Conservation (phyloP, 202 grass and related monocot species). For the Bolboschoenoplectus hybrid region DNA sequence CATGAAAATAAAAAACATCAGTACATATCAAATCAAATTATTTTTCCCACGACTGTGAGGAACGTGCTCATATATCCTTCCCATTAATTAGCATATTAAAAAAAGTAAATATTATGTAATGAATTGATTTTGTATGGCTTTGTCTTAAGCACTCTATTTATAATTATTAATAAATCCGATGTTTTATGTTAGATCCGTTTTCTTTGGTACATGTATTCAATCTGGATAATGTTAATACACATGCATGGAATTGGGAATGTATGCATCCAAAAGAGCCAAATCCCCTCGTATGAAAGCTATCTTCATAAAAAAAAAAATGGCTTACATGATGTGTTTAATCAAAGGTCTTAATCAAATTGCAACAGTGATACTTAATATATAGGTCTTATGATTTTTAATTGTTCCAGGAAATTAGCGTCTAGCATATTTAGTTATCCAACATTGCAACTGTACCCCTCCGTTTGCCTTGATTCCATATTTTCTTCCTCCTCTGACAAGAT, state of each 20-base stretch:
- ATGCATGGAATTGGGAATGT: neutral
- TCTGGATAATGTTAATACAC: neutral
- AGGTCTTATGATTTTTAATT: neutral
- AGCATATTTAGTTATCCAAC: neutral
- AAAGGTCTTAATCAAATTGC: conserved; percentile 14
- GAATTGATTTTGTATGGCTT: no score
- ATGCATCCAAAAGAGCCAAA: neutral
- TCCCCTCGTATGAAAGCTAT: neutral
- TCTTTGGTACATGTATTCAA: neutral
- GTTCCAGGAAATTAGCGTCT: neutral
- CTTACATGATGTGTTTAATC: neutral
- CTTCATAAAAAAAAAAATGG: neutral
- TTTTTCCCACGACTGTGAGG: no score
- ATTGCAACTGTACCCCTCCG: neutral
- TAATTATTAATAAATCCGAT: no score
- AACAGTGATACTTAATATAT: neutral
- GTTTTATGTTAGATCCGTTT: neutral
- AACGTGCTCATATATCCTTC: no score
- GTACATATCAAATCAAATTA: no score
- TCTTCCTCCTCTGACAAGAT: no score
- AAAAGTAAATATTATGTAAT: no score
- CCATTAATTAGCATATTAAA: no score
- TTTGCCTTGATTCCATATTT: no score
- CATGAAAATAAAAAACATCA: no score
- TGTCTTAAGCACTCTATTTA: no score